phyloP scores from a whole-genome alignment of 768 basidiomycete species.

The Pulveroboletus sp. region DNA sequence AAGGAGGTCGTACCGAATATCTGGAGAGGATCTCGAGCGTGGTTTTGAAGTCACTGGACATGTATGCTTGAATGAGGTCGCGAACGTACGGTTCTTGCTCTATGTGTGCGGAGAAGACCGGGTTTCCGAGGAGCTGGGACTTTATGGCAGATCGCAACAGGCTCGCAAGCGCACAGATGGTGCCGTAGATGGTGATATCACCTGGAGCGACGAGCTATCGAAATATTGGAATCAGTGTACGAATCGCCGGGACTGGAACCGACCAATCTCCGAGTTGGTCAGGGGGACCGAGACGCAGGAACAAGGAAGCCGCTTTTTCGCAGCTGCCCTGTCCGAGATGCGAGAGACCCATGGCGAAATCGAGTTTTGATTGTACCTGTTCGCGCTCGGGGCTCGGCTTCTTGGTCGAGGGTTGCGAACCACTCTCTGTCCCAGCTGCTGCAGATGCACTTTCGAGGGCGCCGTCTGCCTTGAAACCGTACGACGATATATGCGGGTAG shows the following conservation, averaged over 20 bases:
- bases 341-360: conserved; percentile 76
- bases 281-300: conserved; percentile 62
- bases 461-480: conserved; percentile 91
- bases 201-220: conserved; percentile 69
- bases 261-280: conserved; percentile 75
- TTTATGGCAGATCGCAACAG: too few relatives aligned
- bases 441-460: conserved; percentile 65
- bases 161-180: too few relatives aligned
- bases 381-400: conserved; percentile 50
- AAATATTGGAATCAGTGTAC: too few relatives aligned
- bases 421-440: conserved; percentile 10
- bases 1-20: conserved; percentile 52
- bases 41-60: too few relatives aligned
- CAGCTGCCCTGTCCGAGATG: conserved; percentile 68
- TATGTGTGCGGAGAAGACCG: conserved; percentile 68
- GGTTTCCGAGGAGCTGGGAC: conserved; percentile 59
- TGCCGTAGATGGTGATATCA: conserved; percentile 86
- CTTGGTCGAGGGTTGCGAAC: conserved; percentile 29
- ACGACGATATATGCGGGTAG: conserved; percentile 84
- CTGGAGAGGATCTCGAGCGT: conserved; percentile 63
- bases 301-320: conserved; percentile 73
- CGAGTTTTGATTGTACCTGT: too few relatives aligned
- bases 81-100: conserved; percentile 86
- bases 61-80: conserved; percentile 82
- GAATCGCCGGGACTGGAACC: too few relatives aligned